Evolutionary conservation across 1,284 basidiomycete species (phyloP).

Genomic region (Tilletia caries): DNA sequence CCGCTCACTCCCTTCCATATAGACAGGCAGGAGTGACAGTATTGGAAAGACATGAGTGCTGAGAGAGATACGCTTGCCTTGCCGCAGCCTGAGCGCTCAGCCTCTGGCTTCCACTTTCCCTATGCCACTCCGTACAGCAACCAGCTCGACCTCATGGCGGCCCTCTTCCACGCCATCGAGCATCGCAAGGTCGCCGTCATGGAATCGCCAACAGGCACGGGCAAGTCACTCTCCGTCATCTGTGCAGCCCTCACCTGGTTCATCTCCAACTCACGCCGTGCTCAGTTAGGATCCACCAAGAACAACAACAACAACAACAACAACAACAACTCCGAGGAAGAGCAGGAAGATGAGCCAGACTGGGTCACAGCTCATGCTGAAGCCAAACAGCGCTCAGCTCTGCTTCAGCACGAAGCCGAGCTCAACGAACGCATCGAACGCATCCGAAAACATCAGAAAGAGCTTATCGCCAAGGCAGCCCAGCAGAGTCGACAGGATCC

Average conservation of each 20-base stretch:
- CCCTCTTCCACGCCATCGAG: slow-evolving; percentile 79
- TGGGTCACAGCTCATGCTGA: slow-evolving; percentile 56
- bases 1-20: background rate
- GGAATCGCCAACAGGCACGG: slow-evolving; percentile 58
- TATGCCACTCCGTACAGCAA: slow-evolving; percentile 70
- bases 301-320: background rate
- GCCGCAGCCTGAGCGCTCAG: background rate
- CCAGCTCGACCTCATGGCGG: slow-evolving; percentile 82
- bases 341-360: slow-evolving; percentile 48
- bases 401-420: slow-evolving; percentile 31
- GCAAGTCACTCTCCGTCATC: slow-evolving; percentile 56
- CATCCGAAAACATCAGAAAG: slow-evolving; percentile 20
- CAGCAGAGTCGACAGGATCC: background rate
- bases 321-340: background rate
- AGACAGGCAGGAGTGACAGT: background rate
- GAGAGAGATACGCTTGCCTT: background rate
- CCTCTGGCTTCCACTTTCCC: slow-evolving; percentile 35
- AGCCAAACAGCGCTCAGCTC: slow-evolving; percentile 23
- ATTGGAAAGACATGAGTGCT: background rate
- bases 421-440: slow-evolving; percentile 33
- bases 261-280: slow-evolving; percentile 37
- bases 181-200: slow-evolving; percentile 67
- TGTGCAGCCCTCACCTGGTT: slow-evolving; percentile 55
- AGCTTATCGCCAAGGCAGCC: background rate
- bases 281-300: slow-evolving; percentile 17